These are phyloP conservation scores for Sporodiniella umbellata DNA, from an alignment of 371 early-diverging fungal genomes.

Conservation along the genomic window DNA sequence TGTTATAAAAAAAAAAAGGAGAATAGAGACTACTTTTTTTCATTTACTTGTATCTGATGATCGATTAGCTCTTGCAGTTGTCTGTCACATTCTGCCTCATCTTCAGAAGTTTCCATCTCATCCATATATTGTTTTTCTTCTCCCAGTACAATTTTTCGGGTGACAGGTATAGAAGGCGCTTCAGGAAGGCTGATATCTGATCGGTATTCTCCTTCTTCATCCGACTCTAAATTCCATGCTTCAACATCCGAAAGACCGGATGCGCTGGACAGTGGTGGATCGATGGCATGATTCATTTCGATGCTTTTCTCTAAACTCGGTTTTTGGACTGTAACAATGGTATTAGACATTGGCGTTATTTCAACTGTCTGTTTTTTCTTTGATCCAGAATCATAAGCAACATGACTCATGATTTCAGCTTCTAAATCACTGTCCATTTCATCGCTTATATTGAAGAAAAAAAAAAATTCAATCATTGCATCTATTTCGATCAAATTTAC, in stretches of 20 bases:
- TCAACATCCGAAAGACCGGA: slow-evolving; percentile 5
- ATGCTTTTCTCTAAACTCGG: not conserved
- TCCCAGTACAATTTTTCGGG: too few species aligned
- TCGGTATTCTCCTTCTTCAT: not conserved
- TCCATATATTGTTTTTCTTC: slow-evolving; percentile 15
- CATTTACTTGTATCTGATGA: slow-evolving; percentile 11
- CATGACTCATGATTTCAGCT: slow-evolving; percentile 24
- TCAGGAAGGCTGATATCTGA: slow-evolving; percentile 5
- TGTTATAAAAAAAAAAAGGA: not conserved
- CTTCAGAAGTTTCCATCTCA: slow-evolving; percentile 12
- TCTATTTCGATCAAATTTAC: too few species aligned
- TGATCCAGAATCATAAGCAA: slow-evolving; percentile 11
- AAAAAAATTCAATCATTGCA: too few species aligned
- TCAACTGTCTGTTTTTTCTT: not conserved
- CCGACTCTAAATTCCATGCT: not conserved
- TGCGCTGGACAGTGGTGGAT: not conserved
- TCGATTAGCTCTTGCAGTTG: slow-evolving; percentile 17
- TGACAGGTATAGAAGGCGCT: slow-evolving; percentile 7
- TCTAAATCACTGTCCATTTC: slow-evolving; percentile 26
- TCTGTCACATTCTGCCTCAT: slow-evolving; percentile 8
- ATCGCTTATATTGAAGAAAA: slow-evolving; percentile 18
- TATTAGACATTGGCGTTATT: not conserved
- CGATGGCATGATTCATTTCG: slow-evolving; percentile 4
- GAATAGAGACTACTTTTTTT: too few species aligned
- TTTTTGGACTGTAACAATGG: not conserved